Percentiles rank a stretch among this genome's conserved stretches.
These are phyloP conservation scores for Immersiella caudata DNA, from an alignment of 495 filamentous ascomycete species.

Conservation along the genomic window DNA sequence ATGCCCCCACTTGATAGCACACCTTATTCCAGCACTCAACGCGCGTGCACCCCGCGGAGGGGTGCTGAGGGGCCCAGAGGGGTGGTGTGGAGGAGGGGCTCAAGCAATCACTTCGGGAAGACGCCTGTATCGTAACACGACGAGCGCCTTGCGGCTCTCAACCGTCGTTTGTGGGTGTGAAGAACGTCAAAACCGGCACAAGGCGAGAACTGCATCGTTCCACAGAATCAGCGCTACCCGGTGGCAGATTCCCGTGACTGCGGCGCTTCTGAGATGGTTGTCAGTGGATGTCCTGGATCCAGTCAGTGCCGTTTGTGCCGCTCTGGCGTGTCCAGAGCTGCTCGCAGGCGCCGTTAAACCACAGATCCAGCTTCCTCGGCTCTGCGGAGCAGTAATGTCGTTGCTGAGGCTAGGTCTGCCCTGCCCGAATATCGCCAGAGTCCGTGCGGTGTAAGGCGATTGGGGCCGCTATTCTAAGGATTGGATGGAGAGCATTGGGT, in stretches of 20 bases:
- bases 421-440: neutral
- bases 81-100: neutral
- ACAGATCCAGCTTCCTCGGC: neutral
- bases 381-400: neutral
- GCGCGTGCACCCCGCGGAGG: neutral
- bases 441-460: conserved; percentile 16
- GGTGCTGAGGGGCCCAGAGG: neutral
- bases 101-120: neutral
- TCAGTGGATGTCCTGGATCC: neutral
- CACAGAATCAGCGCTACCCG: neutral
- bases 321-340: neutral
- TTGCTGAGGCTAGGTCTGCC: neutral
- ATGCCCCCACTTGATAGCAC: conserved; percentile 13
- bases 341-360: neutral
- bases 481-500: conserved; percentile 1
- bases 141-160: conserved; percentile 10
- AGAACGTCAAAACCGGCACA: conserved; percentile 3
- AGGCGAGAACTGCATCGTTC: conserved; percentile 10
- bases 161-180: neutral
- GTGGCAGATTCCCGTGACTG: neutral
- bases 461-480: neutral
- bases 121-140: neutral
- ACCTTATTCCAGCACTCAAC: neutral
- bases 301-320: neutral
- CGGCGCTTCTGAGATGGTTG: neutral